These are phyloP conservation scores for Debaryomyces nepalensis DNA, from an alignment of 1,139 yeast species.

Conservation along the genomic window DNA sequence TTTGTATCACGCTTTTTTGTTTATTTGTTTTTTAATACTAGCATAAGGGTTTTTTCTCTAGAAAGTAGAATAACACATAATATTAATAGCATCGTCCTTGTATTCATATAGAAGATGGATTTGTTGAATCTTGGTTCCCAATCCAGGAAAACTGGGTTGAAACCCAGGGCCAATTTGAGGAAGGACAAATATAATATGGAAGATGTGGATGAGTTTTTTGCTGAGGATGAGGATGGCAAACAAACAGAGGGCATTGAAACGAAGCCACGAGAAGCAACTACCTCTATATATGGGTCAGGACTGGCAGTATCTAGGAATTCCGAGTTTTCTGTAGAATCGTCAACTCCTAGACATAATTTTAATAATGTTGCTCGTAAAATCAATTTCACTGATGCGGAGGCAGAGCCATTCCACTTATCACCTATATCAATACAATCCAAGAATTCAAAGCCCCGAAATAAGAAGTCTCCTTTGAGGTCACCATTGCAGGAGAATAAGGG, in stretches of 20 bases:
- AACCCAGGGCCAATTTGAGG: conserved; percentile 52
- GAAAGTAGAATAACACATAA: background rate
- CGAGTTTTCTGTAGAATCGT: background rate
- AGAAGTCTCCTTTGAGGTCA: conserved; percentile 39
- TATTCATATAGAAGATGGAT: conserved; percentile 37
- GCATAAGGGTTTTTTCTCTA: conserved; percentile 7
- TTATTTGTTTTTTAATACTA: conserved; percentile 13
- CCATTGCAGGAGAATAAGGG: conserved; percentile 34
- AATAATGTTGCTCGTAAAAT: conserved; percentile 39
- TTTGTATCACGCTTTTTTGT: conserved; percentile 15
- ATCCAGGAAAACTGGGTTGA: conserved; percentile 65
- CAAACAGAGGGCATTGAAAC: conserved; percentile 18
- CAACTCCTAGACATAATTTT: conserved; percentile 15
- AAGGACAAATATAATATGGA: conserved; percentile 79
- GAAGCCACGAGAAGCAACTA: conserved; percentile 3
- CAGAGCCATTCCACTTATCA: conserved; percentile 39
- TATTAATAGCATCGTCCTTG: background rate
- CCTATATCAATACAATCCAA: conserved; percentile 32
- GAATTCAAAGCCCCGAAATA: conserved; percentile 23
- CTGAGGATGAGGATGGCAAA: conserved; percentile 44
- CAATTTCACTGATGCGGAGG: conserved; percentile 44
- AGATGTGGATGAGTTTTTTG: conserved; percentile 75
- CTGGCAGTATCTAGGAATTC: conserved; percentile 5
- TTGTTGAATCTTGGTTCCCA: conserved; percentile 56
- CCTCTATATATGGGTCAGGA: background rate